These are phyloP conservation scores for Aspergillus persii DNA, from an alignment of 2,329 filamentous ascomycete species.

Conservation along the genomic window DNA sequence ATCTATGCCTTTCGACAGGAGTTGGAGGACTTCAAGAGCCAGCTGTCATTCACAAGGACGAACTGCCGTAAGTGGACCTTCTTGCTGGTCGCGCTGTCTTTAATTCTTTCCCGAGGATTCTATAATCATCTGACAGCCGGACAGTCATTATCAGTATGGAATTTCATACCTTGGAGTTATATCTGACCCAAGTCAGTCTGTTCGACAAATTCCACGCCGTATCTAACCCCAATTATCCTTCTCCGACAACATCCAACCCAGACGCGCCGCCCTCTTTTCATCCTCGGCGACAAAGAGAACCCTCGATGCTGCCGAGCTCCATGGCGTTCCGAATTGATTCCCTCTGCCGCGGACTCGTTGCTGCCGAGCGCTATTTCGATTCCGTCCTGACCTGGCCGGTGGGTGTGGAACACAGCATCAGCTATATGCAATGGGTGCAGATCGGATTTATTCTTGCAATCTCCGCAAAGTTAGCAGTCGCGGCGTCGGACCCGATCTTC, in stretches of 20 bases:
- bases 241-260: not conserved
- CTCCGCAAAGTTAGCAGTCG: slow-evolving; percentile 10
- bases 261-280: not conserved
- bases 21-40: slow-evolving; percentile 1
- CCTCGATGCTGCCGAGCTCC: not conserved
- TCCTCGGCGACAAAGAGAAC: not conserved
- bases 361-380: slow-evolving; percentile 6
- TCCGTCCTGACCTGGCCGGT: slow-evolving; percentile 34
- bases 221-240: not conserved
- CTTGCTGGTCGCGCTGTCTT: too few relatives aligned
- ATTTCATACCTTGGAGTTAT: slow-evolving; percentile 39
- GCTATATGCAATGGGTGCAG: slow-evolving; percentile 43
- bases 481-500: slow-evolving; percentile 7
- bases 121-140: not conserved
- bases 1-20: slow-evolving; percentile 3
- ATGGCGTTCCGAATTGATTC: slow-evolving; percentile 10
- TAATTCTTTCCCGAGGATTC: not conserved
- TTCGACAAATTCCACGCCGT: slow-evolving; percentile 13
- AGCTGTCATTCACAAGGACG: not conserved
- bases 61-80: not conserved
- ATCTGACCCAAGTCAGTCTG: slow-evolving; percentile 41
- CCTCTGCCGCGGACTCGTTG: slow-evolving; percentile 11
- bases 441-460: slow-evolving; percentile 29
- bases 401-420: slow-evolving; percentile 35
- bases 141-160: slow-evolving; percentile 36